Percentiles rank a stretch among this genome's conserved stretches.
phyloP scores from a whole-genome alignment of 2,329 filamentous ascomycete genomes.

The Bipolaris oryzae region DNA sequence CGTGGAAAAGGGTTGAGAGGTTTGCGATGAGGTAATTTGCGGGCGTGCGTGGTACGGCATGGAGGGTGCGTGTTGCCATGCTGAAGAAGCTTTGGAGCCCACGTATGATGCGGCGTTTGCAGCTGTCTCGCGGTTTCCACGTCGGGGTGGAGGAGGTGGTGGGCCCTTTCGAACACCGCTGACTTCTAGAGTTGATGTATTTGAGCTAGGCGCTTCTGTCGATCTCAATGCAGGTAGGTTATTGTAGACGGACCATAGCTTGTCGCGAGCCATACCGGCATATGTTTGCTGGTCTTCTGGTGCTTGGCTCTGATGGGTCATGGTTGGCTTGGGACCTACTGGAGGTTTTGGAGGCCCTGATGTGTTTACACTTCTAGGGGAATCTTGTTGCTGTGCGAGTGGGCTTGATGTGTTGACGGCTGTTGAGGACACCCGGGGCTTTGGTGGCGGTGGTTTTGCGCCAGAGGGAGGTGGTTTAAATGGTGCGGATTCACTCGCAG shows the following conservation, averaged over 20 bases:
- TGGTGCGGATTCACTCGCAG: slow-evolving; percentile 38
- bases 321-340: slow-evolving; percentile 31
- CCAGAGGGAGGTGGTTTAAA: slow-evolving; percentile 25
- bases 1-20: slow-evolving; percentile 38
- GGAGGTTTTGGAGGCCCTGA: slow-evolving; percentile 43
- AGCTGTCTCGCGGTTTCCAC: slow-evolving; percentile 46
- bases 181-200: slow-evolving; percentile 18
- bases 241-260: slow-evolving; percentile 50
- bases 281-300: slow-evolving; percentile 40
- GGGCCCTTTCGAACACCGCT: slow-evolving; percentile 28
- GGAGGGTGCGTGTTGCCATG: slow-evolving; percentile 44
- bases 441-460: slow-evolving; percentile 43
- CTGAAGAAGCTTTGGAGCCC: slow-evolving; percentile 43
- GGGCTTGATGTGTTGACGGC: slow-evolving; percentile 36
- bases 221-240: slow-evolving; percentile 45
- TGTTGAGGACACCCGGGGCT: slow-evolving; percentile 38
- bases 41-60: slow-evolving; percentile 36
- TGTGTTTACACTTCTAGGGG: slow-evolving; percentile 31
- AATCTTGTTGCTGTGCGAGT: slow-evolving; percentile 32
- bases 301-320: slow-evolving; percentile 25
- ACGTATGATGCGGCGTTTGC: slow-evolving; percentile 48
- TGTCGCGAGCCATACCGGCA: slow-evolving; percentile 47
- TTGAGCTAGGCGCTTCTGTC: slow-evolving; percentile 20
- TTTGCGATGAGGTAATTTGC: slow-evolving; percentile 22
- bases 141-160: slow-evolving; percentile 47